phyloP scores from a whole-genome alignment of 371 early-diverging fungal genomes.

The Mucor lusitanicus region DNA sequence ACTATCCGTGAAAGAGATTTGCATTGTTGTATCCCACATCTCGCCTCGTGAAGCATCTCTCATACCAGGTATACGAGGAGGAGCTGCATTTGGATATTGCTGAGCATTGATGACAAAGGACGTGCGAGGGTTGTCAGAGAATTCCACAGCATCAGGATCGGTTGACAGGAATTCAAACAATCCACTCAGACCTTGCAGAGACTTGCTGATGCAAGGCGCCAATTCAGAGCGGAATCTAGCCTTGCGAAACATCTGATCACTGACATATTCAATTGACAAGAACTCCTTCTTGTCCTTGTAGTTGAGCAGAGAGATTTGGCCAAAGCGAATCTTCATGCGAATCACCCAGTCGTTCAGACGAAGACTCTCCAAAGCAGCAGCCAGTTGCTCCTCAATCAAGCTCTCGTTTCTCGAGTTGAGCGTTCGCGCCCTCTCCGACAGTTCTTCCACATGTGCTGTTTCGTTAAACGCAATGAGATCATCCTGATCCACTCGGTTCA shows the following conservation, averaged over 20 bases:
- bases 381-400: constrained; percentile 14
- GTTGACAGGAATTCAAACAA: constrained; percentile 15
- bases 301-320: constrained; percentile 34
- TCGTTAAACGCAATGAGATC: constrained; percentile 33
- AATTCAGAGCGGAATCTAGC: constrained; percentile 20
- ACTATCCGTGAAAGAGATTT: constrained; percentile 24
- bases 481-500: background rate
- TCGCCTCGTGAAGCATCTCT: constrained; percentile 7
- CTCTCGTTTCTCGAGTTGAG: constrained; percentile 30
- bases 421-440: constrained; percentile 9
- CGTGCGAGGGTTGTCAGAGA: constrained; percentile 28
- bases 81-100: constrained; percentile 21
- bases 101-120: constrained; percentile 23
- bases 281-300: constrained; percentile 15
- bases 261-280: constrained; percentile 20
- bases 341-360: constrained; percentile 44
- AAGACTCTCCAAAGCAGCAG: constrained; percentile 39
- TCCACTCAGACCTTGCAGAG: background rate
- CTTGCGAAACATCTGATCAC: constrained; percentile 21
- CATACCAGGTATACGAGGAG: background rate
- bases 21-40: constrained; percentile 21
- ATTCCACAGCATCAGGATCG: constrained; percentile 10
- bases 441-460: background rate
- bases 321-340: constrained; percentile 45
- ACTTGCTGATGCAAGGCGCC: constrained; percentile 31